These are phyloP conservation scores for Hypholoma sublateritium DNA, from an alignment of 768 basidiomycete species.

Conservation along the genomic window DNA sequence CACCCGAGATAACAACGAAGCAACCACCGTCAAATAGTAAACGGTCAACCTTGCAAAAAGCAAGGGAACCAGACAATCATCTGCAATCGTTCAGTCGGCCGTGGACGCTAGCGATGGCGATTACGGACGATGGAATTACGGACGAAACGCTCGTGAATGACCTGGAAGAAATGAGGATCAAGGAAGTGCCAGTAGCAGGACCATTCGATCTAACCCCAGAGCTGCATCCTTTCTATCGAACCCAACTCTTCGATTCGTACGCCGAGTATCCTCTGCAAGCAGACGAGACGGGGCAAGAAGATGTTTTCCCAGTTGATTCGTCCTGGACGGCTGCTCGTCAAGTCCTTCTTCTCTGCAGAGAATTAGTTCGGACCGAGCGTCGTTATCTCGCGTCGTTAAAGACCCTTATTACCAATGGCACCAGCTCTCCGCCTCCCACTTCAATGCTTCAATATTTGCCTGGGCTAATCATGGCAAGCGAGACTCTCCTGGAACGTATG, in stretches of 20 bases:
- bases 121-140: conserved; percentile 48
- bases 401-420: conserved; percentile 33
- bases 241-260: conserved; percentile 24
- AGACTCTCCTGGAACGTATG: conserved; percentile 47
- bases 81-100: conserved; percentile 17
- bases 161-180: conserved; percentile 41
- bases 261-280: conserved; percentile 24
- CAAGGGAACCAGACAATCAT: conserved; percentile 6
- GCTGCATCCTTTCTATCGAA: conserved; percentile 21
- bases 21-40: background rate
- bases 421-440: conserved; percentile 46
- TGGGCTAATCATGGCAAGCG: conserved; percentile 50
- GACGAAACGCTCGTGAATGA: conserved; percentile 50
- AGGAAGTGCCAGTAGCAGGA: conserved; percentile 9
- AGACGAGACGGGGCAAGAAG: conserved; percentile 13
- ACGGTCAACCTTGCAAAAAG: conserved; percentile 18
- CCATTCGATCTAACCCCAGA: conserved; percentile 11
- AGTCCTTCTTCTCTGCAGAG: conserved; percentile 38
- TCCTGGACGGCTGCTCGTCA: conserved; percentile 39
- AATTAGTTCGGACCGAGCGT: conserved; percentile 42
- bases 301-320: conserved; percentile 13
- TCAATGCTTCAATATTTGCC: conserved; percentile 52
- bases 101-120: conserved; percentile 48
- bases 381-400: conserved; percentile 39
- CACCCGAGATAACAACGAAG: background rate